Evolutionary conservation across 345 rosid species (phyloP), one percentile per base, ranked within the genome.

Genomic region (Lumnitzera racemosa): DNA sequence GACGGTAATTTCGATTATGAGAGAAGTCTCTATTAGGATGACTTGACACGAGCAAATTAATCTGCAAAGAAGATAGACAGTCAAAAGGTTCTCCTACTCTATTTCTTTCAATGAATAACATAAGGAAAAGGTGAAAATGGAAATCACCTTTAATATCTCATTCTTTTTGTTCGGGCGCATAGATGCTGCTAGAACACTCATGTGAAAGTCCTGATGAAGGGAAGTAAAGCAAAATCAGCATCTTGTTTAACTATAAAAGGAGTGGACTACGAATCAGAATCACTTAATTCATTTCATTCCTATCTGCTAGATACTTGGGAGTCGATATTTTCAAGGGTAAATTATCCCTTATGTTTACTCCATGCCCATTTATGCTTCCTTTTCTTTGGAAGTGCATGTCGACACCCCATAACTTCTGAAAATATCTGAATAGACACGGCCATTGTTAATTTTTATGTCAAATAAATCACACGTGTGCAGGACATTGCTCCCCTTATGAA

Each of bases 91-190:
- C 46, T 41, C 51, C 24, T 46, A 58, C n/a, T 48, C 24, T 47
- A 67, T 49, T n/a, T n/a, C 12, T 14, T 15, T 25, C 15, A 2
- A 51, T 7, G 10, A 12, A 24, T 15, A 24, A 12, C 2, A 7
- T 7, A 57, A 15, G 25, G 43, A 48, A 11, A 2, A 20, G 15
- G 5, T 12, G 53, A 46, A 24, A 11, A 9, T 25, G 15, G 52
- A 24, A 23, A 4, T 25, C 65, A 82, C 83, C 80, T 73, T 77
- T 46, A 82, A 55, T 64, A 82, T 82, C 71, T 82, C 82, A 69
- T 58, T 66, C 70, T 73, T 79, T 14, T 69, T 24, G 46, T 59
- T 71, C 3, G 73, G 74, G 17, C 69, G 77, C 36, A 6, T 63
- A 0, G 68, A 67, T 57, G 76, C 64, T 2, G 74, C 68, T 52